Evolutionary conservation across 768 basidiomycete genomes (phyloP).

Genomic region (Hebeloma cylindrosporum): DNA sequence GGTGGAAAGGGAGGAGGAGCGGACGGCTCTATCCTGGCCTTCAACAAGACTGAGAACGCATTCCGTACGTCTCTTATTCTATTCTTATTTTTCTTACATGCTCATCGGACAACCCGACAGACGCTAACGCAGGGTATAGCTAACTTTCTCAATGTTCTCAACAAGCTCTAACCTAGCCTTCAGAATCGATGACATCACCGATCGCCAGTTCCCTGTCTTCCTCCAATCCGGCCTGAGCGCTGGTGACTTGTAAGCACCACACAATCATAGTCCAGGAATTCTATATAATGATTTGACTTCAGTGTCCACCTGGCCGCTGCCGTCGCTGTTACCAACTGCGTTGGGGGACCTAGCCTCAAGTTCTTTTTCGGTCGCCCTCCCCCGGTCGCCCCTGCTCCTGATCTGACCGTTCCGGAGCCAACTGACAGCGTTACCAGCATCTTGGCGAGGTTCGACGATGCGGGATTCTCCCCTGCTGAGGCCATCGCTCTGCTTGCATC

Average conservation of each 20-base stretch:
- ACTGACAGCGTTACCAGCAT: conserved; percentile 27
- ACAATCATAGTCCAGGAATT: not conserved
- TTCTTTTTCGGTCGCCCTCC: too few species aligned
- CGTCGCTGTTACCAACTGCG: conserved; percentile 35
- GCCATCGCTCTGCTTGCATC: conserved; percentile 28
- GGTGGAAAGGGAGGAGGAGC: conserved; percentile 28
- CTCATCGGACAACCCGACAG: too few species aligned
- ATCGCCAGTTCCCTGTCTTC: conserved; percentile 24
- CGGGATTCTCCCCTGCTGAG: conserved; percentile 27
- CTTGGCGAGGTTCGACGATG: conserved; percentile 29
- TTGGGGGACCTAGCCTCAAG: too few species aligned
- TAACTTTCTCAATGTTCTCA: not conserved
- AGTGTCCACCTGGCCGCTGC: conserved; percentile 27
- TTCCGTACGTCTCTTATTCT: conserved; percentile 21
- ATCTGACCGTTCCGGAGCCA: too few species aligned
- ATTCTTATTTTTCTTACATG: not conserved
- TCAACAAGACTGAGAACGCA: conserved; percentile 22
- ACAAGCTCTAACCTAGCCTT: conserved; percentile 4
- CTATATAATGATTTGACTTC: not conserved
- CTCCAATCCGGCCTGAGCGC: conserved; percentile 15
- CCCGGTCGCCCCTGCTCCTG: too few species aligned
- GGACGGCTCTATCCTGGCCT: conserved; percentile 28
- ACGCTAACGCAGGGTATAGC: conserved; percentile 18
- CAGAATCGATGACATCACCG: conserved; percentile 25
- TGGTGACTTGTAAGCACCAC: conserved; percentile 24